Evolutionary conservation across 2,329 filamentous ascomycete genomes (phyloP), one percentile per base, ranked within the genome.

Genomic region (Penicillium frequentans): DNA sequence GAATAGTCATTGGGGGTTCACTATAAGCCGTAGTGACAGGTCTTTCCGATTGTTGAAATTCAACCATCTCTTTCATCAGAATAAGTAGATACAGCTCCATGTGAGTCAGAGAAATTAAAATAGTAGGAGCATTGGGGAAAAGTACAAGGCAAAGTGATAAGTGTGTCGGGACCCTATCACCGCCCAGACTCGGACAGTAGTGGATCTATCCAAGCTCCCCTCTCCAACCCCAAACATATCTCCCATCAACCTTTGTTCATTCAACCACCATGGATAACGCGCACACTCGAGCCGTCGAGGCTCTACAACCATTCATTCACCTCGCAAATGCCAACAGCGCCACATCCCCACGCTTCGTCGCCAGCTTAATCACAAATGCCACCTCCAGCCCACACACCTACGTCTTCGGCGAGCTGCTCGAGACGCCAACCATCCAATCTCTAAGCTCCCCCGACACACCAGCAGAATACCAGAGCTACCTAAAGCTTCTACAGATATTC

Each of bases 341-440:
- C 19, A 69, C 86, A 7, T 91, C 92, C 11, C 88, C 91, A 42
- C 88, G 90, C 66, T 91, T 92, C 57, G 89, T 93, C 43, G 88
- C 90, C 69, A 92, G 96, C 72, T 85, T 98, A 53, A 85, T 98
- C 72, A 86, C 83, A 45, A 90, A 92, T 76, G 95, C 93, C 60
- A 98, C 92, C 50, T 92, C 91, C n/a, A 88, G 88, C 55, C 86
- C 90, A 27, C 90, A 92, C 75, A 96, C 93, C 63, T 99, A 89
- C 75, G 84, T 98, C 77, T 99, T 99, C 79, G 86, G 90, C 64
- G 93, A 98, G 78, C 87, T 99, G n/a, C 86, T 99, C 37, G 84
- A 90, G 67, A 86, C 87, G 1, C 86, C 90, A 0, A 86, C 91
- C 66, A 87, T 98, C 64, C 90, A 95, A 75, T 82, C 85, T 13